phyloP scores from a whole-genome alignment of 305 asterid genomes.

The Caryopteris hybrid region DNA sequence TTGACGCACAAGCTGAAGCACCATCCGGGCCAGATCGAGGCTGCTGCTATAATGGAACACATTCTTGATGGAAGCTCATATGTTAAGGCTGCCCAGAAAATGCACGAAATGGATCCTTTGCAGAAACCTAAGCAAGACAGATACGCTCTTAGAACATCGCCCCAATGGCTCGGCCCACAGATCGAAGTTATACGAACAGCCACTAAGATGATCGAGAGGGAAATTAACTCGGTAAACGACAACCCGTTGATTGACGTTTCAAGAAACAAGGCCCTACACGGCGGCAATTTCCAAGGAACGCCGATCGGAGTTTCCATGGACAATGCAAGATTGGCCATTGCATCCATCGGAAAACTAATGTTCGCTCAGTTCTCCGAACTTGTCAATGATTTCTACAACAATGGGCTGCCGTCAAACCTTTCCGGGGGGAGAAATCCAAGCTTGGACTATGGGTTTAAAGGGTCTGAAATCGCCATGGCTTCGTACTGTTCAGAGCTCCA shows the following conservation, averaged over 20 bases:
- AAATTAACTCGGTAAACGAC: constrained; percentile 69
- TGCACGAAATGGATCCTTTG: constrained; percentile 59
- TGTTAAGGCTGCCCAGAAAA: constrained; percentile 51
- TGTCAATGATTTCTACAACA: constrained; percentile 73
- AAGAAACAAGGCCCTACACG: constrained; percentile 68
- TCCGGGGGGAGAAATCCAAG: constrained; percentile 73
- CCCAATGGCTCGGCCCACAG: constrained; percentile 84
- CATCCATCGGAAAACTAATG: constrained; percentile 58
- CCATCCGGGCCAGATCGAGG: constrained; percentile 86
- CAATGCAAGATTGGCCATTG: constrained; percentile 62
- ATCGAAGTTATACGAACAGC: constrained; percentile 70
- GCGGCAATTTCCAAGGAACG: constrained; percentile 82
- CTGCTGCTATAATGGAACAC: constrained; percentile 84
- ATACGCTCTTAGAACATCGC: constrained; percentile 69
- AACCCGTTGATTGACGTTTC: constrained; percentile 76
- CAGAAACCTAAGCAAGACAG: constrained; percentile 74
- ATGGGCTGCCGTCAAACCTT: constrained; percentile 63
- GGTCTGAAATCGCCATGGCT: constrained; percentile 74
- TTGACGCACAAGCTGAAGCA: constrained; percentile 80
- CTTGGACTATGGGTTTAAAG: constrained; percentile 72
- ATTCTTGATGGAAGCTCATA: constrained; percentile 59
- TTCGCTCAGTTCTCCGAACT: constrained; percentile 74
- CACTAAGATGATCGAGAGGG: constrained; percentile 68
- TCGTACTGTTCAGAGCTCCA: constrained; percentile 79
- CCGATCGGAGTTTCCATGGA: constrained; percentile 82